Percentiles rank a stretch among this genome's conserved stretches.
phyloP scores from a whole-genome alignment of 106 monocot species.

The Dactylorhiza incarnata region DNA sequence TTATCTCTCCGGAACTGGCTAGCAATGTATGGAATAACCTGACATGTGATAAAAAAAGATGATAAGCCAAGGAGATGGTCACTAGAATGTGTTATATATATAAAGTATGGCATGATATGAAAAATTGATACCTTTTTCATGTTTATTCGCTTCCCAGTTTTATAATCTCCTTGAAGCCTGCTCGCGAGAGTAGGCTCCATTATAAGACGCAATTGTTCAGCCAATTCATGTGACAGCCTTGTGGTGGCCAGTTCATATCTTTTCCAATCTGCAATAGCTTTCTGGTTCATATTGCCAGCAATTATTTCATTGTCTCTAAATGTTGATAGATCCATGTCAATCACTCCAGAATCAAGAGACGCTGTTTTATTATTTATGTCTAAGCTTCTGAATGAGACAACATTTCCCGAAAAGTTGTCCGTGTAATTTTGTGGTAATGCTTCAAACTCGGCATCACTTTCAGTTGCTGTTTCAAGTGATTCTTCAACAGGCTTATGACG shows the following conservation, averaged over 20 bases:
- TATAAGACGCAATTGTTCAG: conserved; percentile 78
- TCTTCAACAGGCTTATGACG: conserved; percentile 19
- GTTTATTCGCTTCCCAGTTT: conserved; percentile 89
- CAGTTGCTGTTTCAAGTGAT: conserved; percentile 1
- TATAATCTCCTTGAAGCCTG: conserved; percentile 93
- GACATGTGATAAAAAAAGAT: neutral
- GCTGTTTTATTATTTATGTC: conserved; percentile 26
- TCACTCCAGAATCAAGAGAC: conserved; percentile 2
- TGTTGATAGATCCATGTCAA: neutral
- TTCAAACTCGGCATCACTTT: conserved; percentile 24
- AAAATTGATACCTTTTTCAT: conserved; percentile 73
- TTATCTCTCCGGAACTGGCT: conserved; percentile 89
- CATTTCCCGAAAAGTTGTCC: conserved; percentile 17
- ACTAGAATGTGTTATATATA: too few species aligned
- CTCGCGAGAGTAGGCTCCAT: conserved; percentile 88
- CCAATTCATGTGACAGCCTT: conserved; percentile 66
- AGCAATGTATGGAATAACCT: conserved; percentile 94
- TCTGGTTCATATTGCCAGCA: conserved; percentile 23
- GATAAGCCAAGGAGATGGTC: too few species aligned
- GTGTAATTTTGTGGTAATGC: conserved; percentile 5
- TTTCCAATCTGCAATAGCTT: conserved; percentile 52
- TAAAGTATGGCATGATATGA: neutral
- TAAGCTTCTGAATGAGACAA: conserved; percentile 44
- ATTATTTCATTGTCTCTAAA: conserved; percentile 19
- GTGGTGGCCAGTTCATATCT: conserved; percentile 55